Percentiles rank a stretch among this genome's conserved stretches.
These are phyloP conservation scores for Mycena kentingensis DNA, from an alignment of 768 basidiomycete species.

Conservation along the genomic window DNA sequence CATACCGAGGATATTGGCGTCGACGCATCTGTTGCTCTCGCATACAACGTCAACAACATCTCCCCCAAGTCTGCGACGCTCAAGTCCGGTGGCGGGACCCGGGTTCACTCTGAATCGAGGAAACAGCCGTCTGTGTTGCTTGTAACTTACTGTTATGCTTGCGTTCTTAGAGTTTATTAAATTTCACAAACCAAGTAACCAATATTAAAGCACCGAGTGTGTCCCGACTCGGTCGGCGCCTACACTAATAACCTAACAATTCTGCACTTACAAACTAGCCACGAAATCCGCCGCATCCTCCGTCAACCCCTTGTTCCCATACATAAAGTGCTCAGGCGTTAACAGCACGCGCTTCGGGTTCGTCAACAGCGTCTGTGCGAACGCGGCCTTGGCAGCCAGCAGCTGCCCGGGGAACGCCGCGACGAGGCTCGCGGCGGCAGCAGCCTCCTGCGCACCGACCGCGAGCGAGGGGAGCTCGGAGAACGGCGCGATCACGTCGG, in stretches of 20 bases:
- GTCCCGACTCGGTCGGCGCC: too few relatives aligned
- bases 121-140: conserved; percentile 31
- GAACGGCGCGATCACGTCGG: conserved; percentile 20
- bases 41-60: conserved; percentile 34
- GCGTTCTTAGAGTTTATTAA: too few relatives aligned
- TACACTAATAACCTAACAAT: too few relatives aligned
- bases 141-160: too few relatives aligned
- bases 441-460: conserved; percentile 6
- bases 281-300: conserved; percentile 13
- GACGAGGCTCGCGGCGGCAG: conserved; percentile 15
- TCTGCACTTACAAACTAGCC: conserved; percentile 8
- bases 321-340: conserved; percentile 21
- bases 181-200: too few relatives aligned
- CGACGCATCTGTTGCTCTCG: conserved; percentile 34
- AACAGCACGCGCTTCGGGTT: conserved; percentile 14
- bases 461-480: conserved; percentile 8
- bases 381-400: conserved; percentile 2
- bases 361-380: conserved; percentile 8
- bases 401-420: conserved; percentile 17
- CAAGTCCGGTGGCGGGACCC: conserved; percentile 27
- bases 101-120: conserved; percentile 32
- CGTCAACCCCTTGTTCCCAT: conserved; percentile 19
- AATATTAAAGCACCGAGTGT: too few relatives aligned
- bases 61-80: conserved; percentile 36
- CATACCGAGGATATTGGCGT: too few relatives aligned